Percentiles rank a stretch among this genome's conserved stretches.
Conservation (phyloP, 768 basidiomycete genomes). For the Mycena indigotica region DNA sequence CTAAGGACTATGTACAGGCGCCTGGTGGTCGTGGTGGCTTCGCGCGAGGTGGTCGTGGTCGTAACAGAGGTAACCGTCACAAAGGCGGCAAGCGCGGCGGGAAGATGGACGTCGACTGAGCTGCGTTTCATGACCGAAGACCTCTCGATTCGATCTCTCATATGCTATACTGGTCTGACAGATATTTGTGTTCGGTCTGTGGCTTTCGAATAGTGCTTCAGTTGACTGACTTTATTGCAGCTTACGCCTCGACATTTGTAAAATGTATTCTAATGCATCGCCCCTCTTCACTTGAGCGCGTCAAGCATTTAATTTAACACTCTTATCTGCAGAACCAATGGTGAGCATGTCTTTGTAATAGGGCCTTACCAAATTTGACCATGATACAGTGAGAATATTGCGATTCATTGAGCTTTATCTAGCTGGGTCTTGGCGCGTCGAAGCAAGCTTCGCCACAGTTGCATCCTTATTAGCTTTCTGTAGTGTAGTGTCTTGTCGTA, state of each 20-base stretch:
- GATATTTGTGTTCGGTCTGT: conserved; percentile 16
- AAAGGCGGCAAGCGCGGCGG: conserved; percentile 40
- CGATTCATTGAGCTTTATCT: neutral
- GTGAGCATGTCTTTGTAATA: neutral
- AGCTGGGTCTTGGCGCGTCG: neutral
- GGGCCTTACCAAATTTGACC: neutral
- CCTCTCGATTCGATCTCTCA: conserved; percentile 18
- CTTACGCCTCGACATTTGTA: conserved; percentile 1
- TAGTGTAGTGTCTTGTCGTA: no score
- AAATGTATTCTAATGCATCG: neutral
- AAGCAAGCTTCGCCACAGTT: no score
- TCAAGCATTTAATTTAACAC: neutral
- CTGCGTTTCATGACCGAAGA: no score
- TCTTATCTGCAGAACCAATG: neutral
- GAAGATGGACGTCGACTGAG: conserved; percentile 60
- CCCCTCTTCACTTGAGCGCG: neutral
- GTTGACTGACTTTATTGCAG: neutral
- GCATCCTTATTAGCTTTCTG: no score
- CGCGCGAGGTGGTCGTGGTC: conserved; percentile 38
- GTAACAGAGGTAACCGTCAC: conserved; percentile 37
- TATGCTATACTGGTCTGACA: conserved; percentile 19
- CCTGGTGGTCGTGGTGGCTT: conserved; percentile 37
- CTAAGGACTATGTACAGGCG: conserved; percentile 49
- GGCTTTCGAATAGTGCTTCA: neutral
- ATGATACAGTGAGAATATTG: neutral